These are phyloP conservation scores for Nyctanthes arbortristis DNA, from an alignment of 257 asterid genomes.

Conservation along the genomic window DNA sequence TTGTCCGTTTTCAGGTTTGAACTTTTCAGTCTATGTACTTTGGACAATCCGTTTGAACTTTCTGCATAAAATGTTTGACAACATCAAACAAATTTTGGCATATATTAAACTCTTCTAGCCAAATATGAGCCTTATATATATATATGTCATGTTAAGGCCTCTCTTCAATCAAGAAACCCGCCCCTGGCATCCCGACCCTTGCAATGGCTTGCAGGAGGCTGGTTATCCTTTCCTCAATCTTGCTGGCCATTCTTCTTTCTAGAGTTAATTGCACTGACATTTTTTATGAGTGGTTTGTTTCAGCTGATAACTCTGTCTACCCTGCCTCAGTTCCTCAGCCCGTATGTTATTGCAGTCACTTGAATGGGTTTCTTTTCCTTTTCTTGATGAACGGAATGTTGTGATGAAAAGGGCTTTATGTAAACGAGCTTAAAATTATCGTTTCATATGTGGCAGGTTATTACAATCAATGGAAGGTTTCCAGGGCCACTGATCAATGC, in stretches of 20 bases:
- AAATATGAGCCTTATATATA: neutral
- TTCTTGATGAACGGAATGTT: too few species aligned
- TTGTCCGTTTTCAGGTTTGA: neutral
- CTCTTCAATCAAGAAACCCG: neutral
- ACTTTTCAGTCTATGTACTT: conserved; percentile 9
- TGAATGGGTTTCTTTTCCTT: neutral
- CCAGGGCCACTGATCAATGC: conserved; percentile 72
- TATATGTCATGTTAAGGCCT: neutral
- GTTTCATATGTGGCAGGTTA: conserved; percentile 41
- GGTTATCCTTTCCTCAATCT: neutral
- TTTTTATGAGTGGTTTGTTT: conserved; percentile 39
- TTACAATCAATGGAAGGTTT: conserved; percentile 61
- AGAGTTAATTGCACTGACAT: conserved; percentile 26
- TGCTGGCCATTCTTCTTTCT: conserved; percentile 18
- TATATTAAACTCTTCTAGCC: neutral
- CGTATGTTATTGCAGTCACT: conserved; percentile 20
- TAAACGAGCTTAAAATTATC: neutral
- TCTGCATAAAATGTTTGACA: neutral
- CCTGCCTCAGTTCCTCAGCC: conserved; percentile 25
- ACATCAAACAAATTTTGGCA: neutral
- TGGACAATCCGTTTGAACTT: conserved; percentile 4
- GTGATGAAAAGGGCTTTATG: neutral
- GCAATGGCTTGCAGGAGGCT: conserved; percentile 27
- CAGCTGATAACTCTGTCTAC: conserved; percentile 25
- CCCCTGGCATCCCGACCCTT: neutral